phyloP scores from a whole-genome alignment of 179 eudicot genomes.

The Pouteria campechiana region DNA sequence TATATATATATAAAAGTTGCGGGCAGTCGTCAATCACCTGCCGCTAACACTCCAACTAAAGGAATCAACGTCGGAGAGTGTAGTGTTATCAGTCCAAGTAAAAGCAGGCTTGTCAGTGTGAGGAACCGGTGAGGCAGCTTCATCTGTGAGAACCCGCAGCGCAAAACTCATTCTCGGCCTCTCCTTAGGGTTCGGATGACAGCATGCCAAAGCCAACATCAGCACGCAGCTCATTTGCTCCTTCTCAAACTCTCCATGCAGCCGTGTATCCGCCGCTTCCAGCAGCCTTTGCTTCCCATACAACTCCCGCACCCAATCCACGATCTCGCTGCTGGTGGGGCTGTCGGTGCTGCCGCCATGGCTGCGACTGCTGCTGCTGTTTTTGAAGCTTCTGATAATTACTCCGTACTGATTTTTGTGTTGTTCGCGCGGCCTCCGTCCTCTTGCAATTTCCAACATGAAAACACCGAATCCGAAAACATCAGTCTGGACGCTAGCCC shows the following conservation, averaged over 20 bases:
- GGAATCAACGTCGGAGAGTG: too few species aligned
- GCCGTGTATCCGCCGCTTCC: slow-evolving; percentile 1
- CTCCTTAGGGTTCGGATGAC: slow-evolving; percentile 2
- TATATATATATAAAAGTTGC: too few species aligned
- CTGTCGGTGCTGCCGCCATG: too few species aligned
- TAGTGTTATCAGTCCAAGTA: too few species aligned
- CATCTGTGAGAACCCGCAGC: slow-evolving; percentile 4
- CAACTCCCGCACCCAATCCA: slow-evolving; percentile 7
- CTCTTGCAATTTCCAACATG: slow-evolving; percentile 14
- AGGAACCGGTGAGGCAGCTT: neutral
- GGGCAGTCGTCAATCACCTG: too few species aligned
- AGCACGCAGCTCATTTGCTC: neutral
- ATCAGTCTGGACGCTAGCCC: slow-evolving; percentile 20
- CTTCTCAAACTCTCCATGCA: neutral
- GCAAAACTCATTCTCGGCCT: slow-evolving; percentile 5
- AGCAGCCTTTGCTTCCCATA: neutral
- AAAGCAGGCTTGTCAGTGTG: slow-evolving; percentile 6
- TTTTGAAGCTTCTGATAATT: too few species aligned
- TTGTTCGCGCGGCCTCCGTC: slow-evolving; percentile 10
- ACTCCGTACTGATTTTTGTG: too few species aligned
- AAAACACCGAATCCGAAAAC: slow-evolving; percentile 21
- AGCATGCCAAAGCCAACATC: neutral
- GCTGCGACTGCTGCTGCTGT: too few species aligned
- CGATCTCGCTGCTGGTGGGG: slow-evolving; percentile 9
- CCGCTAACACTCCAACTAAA: too few species aligned